Evolutionary conservation across 164 flowering plant species (phyloP).

Genomic region (Cinnamomum micranthum): DNA sequence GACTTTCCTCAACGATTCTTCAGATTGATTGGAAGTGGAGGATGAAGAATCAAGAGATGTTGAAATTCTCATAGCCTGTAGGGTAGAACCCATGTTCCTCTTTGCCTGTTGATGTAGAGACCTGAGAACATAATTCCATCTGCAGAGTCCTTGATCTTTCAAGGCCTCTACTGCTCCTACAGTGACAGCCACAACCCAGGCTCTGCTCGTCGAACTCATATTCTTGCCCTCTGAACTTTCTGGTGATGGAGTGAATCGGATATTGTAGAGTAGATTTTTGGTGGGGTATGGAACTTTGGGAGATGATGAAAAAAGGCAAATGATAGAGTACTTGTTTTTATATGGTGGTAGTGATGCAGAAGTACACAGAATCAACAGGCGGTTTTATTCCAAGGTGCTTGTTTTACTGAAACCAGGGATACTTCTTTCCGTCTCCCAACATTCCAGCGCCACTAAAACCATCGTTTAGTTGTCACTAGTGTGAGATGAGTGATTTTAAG

Average conservation of each 20-base stretch:
- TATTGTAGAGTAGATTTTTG: neutral
- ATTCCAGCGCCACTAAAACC: no score
- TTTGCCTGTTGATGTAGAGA: slow-evolving; percentile 11
- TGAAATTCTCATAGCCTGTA: neutral
- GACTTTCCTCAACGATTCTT: slow-evolving; percentile 37
- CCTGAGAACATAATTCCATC: slow-evolving; percentile 6
- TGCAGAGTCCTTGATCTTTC: slow-evolving; percentile 12
- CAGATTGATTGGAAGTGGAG: slow-evolving; percentile 20
- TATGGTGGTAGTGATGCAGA: no score
- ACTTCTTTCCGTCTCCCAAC: no score
- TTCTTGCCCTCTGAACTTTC: neutral
- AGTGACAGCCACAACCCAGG: slow-evolving; percentile 6
- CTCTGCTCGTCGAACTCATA: slow-evolving; percentile 9
- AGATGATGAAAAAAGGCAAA: neutral
- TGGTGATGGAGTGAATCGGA: neutral
- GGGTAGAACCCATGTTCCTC: neutral
- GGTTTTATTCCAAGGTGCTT: no score
- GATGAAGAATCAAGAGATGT: neutral
- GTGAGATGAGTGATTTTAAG: no score
- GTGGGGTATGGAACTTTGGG: neutral
- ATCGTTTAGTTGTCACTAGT: no score
- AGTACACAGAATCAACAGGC: no score
- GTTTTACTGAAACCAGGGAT: no score
- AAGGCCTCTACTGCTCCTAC: slow-evolving; percentile 9
- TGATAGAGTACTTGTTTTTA: no score